Evolutionary conservation across 2,329 filamentous ascomycete species (phyloP), one percentile per base, ranked within the genome.

Genomic region (Fusarium agapanthi): DNA sequence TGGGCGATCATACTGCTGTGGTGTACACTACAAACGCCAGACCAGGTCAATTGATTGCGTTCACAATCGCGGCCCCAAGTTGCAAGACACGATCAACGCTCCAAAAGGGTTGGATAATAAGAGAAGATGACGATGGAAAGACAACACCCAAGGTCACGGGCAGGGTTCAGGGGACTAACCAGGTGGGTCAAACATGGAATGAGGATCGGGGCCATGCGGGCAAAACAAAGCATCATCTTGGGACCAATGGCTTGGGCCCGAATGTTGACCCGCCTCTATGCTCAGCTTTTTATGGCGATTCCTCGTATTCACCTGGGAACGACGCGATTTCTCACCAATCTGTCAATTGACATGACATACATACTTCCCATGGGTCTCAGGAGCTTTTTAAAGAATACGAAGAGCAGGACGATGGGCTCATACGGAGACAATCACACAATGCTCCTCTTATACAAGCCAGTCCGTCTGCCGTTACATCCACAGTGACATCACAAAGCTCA

Each of bases 91-190:
- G 35, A 66, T 56, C 60, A 66, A 73, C 35, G 55, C 38, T 50
- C 41, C 37, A 44, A 50, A 70, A 57, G 68, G 65, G 59, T 73
- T 73, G 71, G 70, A 71, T 68, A 58, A 71, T 68, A 58, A 64
- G 47, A 38, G 48, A 69, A 61, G 63, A 24, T 61, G 35, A 43
- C 63, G 37, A 34, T 47, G 28, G 47, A 67, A 48, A 51, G 28
- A 54, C 61, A 47, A 68, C 48, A 44, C 56, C 53, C 44, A 40
- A 51, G 50, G 51, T 44, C 61, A 58, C 53, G 70, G 67, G 58
- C 72, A 77, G 64, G 75, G 75, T 67, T 67, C 73, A 77, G 65
- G 75, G 75, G 67, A 60, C 34, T 37, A 63, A 38, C 12, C 18
- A 34, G 37, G 71, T 67, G 71, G 72, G 65, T 67, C 65, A 58